Base-by-base conservation (phyloP, 345 rosid genomes). In the Camelina hispida region DNA sequence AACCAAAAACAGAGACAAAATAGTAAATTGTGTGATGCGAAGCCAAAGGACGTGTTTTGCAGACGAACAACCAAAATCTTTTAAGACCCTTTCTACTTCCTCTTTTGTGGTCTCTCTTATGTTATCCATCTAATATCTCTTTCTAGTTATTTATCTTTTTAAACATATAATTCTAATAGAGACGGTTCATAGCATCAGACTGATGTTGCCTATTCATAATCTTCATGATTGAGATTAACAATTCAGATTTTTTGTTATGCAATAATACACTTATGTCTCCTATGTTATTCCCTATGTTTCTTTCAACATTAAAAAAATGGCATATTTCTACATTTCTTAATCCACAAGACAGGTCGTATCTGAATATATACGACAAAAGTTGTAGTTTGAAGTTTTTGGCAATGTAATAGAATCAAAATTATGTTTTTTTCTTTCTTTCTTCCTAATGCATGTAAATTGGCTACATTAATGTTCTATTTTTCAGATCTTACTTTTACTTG, bases 1-100 rank as follows among this genome's bases (percentile, higher is more conserved):
- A 77, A 56, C 72, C 44, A 76, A 76, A 46, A 65, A 77, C 80
- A 77, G 16, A 55, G 71, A 69, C 79, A 76, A 71, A 71, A 48
- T 57, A 54, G 66, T 48, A 57, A 38, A 20, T 57, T 77, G 72
- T 66, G 76, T 71, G 76, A 77, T 64, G 61, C 66, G 42, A 56
- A 70, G 28, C 72, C 71, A 25, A 17, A 23, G 37, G 71, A 71
- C 76, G 80, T 70, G 80, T 71, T 56, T 63, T 48, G 38, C 23
- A 46, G 68, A 76, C 71, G 56, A 70, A 54, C 71, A 54, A 62
- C 32, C 69, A 68, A 68, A 3, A 8, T 4, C 14, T 25, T 43
- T 8, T 6, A 28, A 32, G 8, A 7, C 10, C 14, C 35, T 58
- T 30, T 34, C 62, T 34, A 34, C 7, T 40, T 62, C 68, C 47